Evolutionary conservation across 1,139 yeast species (phyloP).

Genomic region (Zhuliangozyma parablackwelliae): DNA sequence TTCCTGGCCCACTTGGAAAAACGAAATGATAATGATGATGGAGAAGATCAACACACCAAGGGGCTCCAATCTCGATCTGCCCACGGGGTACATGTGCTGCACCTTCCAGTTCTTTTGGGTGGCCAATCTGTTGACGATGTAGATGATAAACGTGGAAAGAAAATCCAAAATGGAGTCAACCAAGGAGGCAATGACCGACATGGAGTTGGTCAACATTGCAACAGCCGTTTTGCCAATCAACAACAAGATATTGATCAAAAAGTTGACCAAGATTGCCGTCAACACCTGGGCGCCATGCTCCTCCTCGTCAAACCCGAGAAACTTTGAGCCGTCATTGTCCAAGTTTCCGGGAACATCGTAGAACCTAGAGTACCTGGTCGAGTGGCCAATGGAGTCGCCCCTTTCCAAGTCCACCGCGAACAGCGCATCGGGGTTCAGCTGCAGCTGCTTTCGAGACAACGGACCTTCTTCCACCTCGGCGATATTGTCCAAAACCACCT

Average conservation of each 20-base stretch:
- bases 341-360: constrained; percentile 58
- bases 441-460: constrained; percentile 12
- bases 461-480: constrained; percentile 18
- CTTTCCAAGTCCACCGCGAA: constrained; percentile 9
- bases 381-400: constrained; percentile 2
- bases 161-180: constrained; percentile 75
- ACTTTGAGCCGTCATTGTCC: constrained; percentile 31
- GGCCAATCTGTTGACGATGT: constrained; percentile 56
- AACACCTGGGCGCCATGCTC: constrained; percentile 43
- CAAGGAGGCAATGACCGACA: constrained; percentile 73
- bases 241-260: constrained; percentile 55
- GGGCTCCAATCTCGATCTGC: constrained; percentile 71
- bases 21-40: constrained; percentile 65
- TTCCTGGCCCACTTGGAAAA: constrained; percentile 69
- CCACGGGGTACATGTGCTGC: constrained; percentile 56
- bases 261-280: constrained; percentile 63
- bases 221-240: constrained; percentile 60
- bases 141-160: constrained; percentile 69
- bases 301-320: constrained; percentile 26
- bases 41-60: constrained; percentile 74
- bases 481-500: constrained; percentile 15
- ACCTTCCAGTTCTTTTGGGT: constrained; percentile 51
- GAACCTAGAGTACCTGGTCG: constrained; percentile 23
- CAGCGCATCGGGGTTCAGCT: neutral
- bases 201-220: constrained; percentile 61